Conservation (phyloP, 805 yeast genomes). For the Nakazawaea holstii region DNA sequence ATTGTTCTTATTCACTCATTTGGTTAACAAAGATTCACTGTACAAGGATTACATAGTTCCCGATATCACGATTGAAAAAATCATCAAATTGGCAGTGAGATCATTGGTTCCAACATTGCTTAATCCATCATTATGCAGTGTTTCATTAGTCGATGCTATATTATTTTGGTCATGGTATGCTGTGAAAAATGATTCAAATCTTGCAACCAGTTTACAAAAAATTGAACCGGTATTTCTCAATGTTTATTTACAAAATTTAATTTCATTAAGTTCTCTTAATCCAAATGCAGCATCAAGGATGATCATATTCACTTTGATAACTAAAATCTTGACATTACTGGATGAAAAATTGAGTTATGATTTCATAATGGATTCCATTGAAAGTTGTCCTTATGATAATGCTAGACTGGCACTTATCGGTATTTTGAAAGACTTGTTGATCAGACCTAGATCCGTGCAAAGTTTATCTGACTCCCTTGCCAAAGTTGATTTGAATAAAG, state of each 20-base stretch:
- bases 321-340: constrained; percentile 53
- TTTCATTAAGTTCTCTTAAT: constrained; percentile 30
- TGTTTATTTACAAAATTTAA: constrained; percentile 35
- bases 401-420: constrained; percentile 57
- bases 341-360: constrained; percentile 53
- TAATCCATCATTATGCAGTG: constrained; percentile 14
- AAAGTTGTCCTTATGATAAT: constrained; percentile 58
- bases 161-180: constrained; percentile 33
- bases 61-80: constrained; percentile 17
- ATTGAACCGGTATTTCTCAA: constrained; percentile 22
- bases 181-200: constrained; percentile 14
- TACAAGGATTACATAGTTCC: constrained; percentile 12
- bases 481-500: constrained; percentile 4
- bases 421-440: constrained; percentile 62
- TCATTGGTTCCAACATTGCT: constrained; percentile 33
- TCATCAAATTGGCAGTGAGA: constrained; percentile 37
- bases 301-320: constrained; percentile 54
- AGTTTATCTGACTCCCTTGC: constrained; percentile 11
- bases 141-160: constrained; percentile 19
- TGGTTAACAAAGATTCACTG: constrained; percentile 15
- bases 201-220: constrained; percentile 12
- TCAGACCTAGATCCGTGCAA: constrained; percentile 25
- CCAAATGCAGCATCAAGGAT: constrained; percentile 31
- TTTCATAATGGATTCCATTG: constrained; percentile 60
- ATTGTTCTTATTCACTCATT: constrained; percentile 22